Evolutionary conservation across 441 rosid species (phyloP), one percentile per base, ranked within the genome.

Genomic region (Croton setiger): DNA sequence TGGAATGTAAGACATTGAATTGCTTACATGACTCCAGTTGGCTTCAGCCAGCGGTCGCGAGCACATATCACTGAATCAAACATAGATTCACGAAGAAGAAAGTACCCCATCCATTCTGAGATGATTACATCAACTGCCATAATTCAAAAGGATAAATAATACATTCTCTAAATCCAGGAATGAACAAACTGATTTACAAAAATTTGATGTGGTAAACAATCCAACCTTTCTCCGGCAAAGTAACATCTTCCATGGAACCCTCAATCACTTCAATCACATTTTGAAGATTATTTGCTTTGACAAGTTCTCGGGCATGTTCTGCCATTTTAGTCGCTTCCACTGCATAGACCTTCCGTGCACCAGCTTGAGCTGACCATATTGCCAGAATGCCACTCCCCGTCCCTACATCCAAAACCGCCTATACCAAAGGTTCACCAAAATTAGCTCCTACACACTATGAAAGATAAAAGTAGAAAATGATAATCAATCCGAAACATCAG

Each of bases 61-160:
- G 99, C 99, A 72, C 83, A 85, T 52, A 94, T 92, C 64, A 94
- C 99, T 0, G 99, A 94, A 85, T 94, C 99, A 84, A 94, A 90
- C 99, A 92, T 94, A 60, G 99, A 94, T 74, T 94, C 99, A 3
- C 99, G 94, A 57, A 92, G 83, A 70, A 94, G 97, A 69, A 94
- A 92, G 86, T 92, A 94, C 12, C 99, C 99, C 99, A 94, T 94
- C 99, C 99, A 94, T 87, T 94, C 99, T 3, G 99, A 94, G 75
- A 94, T 92, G 52, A 94, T 88, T 6, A 94, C 96, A 81, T 94
- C 99, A 83, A 94, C 99, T 92, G 89, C 87, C 82, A 76, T 57
- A 35, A 47, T 72, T 18, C 60, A 68, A 60, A 70, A 14, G 31
- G 17, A 58, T 59, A 61, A 35, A 27, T 31, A 37, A 54, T 3